Evolutionary conservation across 1,284 basidiomycete genomes (phyloP).

Genomic region (Sphagnurus paluster): DNA sequence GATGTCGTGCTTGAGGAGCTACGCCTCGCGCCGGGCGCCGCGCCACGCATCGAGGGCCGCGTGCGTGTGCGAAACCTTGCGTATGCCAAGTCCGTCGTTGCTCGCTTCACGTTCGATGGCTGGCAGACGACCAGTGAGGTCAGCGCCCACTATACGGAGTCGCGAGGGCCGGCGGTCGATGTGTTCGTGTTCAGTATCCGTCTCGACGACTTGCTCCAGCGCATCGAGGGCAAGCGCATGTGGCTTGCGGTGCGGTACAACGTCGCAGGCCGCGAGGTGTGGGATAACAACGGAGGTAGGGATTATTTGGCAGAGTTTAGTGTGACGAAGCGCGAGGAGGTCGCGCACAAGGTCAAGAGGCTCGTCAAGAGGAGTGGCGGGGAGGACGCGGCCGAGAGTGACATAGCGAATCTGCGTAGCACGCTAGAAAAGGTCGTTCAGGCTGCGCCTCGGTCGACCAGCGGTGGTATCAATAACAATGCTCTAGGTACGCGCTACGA

Average conservation of each 20-base stretch:
- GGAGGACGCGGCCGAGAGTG: conserved; percentile 21
- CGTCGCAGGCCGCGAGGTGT: conserved; percentile 72
- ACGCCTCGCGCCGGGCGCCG: conserved; percentile 61
- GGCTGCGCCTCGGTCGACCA: conserved; percentile 16
- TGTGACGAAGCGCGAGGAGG: conserved; percentile 14
- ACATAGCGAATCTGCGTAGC: conserved; percentile 45
- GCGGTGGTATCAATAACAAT: conserved; percentile 18
- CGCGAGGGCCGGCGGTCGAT: conserved; percentile 64
- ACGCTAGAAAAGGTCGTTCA: conserved; percentile 58
- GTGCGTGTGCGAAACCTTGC: conserved; percentile 85
- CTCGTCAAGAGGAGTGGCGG: neutral
- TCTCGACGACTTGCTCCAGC: conserved; percentile 60
- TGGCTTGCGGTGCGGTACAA: conserved; percentile 81
- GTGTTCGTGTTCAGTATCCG: conserved; percentile 68
- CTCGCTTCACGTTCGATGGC: conserved; percentile 90
- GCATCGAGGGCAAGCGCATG: conserved; percentile 86
- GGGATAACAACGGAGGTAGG: conserved; percentile 87
- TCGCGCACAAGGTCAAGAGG: conserved; percentile 2
- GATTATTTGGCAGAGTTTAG: conserved; percentile 79
- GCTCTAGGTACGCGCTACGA: conserved; percentile 48
- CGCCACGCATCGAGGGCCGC: conserved; percentile 61
- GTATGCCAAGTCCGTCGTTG: conserved; percentile 86
- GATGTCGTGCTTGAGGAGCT: conserved; percentile 58
- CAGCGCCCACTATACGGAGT: conserved; percentile 74
- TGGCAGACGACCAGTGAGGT: conserved; percentile 98